These are phyloP conservation scores for Mrakia blollopis DNA, from an alignment of 768 basidiomycete species.

Conservation along the genomic window DNA sequence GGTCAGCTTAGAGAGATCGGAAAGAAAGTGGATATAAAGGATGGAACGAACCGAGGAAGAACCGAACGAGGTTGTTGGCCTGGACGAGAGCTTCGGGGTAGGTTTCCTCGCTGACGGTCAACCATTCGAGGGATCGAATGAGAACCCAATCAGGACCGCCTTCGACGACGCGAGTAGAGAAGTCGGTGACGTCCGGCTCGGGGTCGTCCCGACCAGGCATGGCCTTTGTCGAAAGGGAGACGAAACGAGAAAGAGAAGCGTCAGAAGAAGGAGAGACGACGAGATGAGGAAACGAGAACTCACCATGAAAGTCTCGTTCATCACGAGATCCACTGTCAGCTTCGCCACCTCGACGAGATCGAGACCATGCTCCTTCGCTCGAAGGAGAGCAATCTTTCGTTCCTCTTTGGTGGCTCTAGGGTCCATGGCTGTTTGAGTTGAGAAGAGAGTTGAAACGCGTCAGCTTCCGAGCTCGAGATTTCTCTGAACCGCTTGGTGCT, in stretches of 20 bases:
- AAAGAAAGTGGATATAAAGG: background rate
- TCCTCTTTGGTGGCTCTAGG: conserved; percentile 50
- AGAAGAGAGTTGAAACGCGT: background rate
- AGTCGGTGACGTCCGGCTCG: conserved; percentile 38
- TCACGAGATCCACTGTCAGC: conserved; percentile 62
- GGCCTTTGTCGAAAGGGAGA: conserved; percentile 28
- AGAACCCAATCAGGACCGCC: conserved; percentile 48
- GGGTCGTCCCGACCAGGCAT: conserved; percentile 38
- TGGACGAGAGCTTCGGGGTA: conserved; percentile 74
- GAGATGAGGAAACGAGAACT: conserved; percentile 25
- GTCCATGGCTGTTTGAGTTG: conserved; percentile 41
- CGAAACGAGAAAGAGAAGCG: background rate
- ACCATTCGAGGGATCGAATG: conserved; percentile 89
- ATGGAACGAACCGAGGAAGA: conserved; percentile 68
- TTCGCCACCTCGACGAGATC: conserved; percentile 74
- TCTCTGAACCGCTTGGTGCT: background rate
- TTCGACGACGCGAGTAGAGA: conserved; percentile 34
- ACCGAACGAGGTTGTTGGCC: conserved; percentile 79
- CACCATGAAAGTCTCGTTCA: conserved; percentile 52
- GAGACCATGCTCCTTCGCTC: conserved; percentile 77
- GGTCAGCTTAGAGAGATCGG: background rate
- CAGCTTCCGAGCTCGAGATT: background rate
- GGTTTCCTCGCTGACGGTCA: conserved; percentile 68
- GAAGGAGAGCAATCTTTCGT: conserved; percentile 62
- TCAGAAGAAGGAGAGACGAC: background rate